Evolutionary conservation across 176 grass and related monocot genomes (phyloP).

Genomic region (Oryza glumipatula): DNA sequence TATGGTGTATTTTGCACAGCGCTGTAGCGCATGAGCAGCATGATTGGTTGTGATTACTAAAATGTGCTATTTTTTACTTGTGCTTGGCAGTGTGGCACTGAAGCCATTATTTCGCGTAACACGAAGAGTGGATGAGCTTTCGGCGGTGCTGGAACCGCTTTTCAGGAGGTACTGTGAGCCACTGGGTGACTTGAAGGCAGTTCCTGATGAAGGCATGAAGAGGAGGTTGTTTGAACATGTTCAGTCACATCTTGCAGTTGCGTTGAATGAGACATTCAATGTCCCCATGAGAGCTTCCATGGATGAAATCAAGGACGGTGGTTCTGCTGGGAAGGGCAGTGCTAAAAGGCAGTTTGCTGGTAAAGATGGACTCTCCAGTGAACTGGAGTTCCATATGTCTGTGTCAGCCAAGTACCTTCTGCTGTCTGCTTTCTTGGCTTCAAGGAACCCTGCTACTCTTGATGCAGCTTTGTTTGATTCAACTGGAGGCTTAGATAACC

Average conservation of each 20-base stretch:
- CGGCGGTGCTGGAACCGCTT: conserved; percentile 59
- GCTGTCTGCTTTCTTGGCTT: conserved; percentile 89
- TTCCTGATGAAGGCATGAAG: conserved; percentile 67
- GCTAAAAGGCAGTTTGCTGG: conserved; percentile 53
- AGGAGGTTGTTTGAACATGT: conserved; percentile 79
- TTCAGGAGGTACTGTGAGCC: conserved; percentile 91
- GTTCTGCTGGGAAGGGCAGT: conserved; percentile 44
- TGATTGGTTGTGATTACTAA: conserved; percentile 1
- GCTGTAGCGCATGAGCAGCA: not conserved
- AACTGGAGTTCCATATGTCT: conserved; percentile 94
- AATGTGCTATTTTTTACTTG: conserved; percentile 26
- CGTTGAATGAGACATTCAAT: conserved; percentile 81
- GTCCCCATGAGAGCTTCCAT: conserved; percentile 55
- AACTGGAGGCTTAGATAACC: conserved; percentile 68
- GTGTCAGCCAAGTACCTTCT: conserved; percentile 85
- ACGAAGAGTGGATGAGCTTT: conserved; percentile 76
- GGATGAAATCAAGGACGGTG: conserved; percentile 36
- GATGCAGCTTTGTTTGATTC: conserved; percentile 95
- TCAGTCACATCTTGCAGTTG: conserved; percentile 71
- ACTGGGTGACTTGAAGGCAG: conserved; percentile 55
- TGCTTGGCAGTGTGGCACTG: conserved; percentile 60
- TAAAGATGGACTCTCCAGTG: conserved; percentile 42
- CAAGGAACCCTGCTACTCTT: conserved; percentile 82
- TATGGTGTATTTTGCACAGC: not conserved
- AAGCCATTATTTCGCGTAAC: conserved; percentile 78